Base-by-base conservation (phyloP, 1,284 basidiomycete species). In the Pseudozyma thailandica region DNA sequence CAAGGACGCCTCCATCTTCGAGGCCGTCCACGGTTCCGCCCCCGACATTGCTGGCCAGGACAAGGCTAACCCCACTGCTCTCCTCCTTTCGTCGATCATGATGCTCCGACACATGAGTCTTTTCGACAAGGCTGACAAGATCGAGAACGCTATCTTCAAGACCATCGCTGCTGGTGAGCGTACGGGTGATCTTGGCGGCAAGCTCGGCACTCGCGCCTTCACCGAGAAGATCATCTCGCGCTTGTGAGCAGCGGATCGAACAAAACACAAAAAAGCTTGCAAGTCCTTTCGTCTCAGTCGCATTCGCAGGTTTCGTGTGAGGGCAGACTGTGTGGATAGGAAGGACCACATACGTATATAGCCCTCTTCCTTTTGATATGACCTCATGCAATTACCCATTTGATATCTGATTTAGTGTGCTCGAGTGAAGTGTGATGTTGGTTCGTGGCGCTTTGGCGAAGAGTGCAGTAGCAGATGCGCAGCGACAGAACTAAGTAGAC, bases 1-100 rank as follows among this genome's bases (percentile, higher is more conserved):
- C 92, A 77, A 93, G 90, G 94, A 98, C 85, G 96, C 96, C 41
- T 97, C 94, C 66, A 98, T 99, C 85, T 99, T 98, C 79, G 96
- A 99, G 86, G 95, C 96, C 66, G 96, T 98, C 27, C 96, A 98
- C 86, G 96, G 96, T 69, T 78, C 75, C 9, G 83, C 73, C 27
- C 84, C 85, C 50, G 86, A 87, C 79, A 86, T 86, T 74, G 85
- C 84, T 88, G 94, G 84, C 37, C 75, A 84, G 78, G 94, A 94
- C 79, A 87, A 95, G 79, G 96, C 96, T 82, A 99, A 99, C 88
- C 96, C 96, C 41, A 98, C 96, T 26, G 96, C 96, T 13, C 88
- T 98, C 56, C 87, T 98, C 58, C 86, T 98, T 74, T 94, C 92
- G 65, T 94, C 92, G 56, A 86, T 97, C 78, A 98, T 98, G 95